Conservation (phyloP, 176 grass and related monocot genomes). For the Zoysia pacifica region DNA sequence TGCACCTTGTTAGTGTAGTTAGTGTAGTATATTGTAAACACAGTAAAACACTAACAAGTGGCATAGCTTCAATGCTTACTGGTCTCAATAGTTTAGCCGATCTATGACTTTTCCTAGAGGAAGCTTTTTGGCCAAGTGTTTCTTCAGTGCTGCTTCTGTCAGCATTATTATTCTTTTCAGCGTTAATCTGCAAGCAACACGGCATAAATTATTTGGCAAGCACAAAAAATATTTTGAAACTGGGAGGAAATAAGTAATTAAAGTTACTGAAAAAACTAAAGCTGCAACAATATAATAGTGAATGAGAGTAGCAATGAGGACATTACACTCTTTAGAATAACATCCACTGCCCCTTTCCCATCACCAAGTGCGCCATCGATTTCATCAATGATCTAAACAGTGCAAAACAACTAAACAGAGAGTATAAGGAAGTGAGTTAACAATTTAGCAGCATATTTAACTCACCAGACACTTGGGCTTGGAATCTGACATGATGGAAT, state of each 20-base stretch:
- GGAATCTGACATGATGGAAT: constrained; percentile 91
- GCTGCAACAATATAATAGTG: neutral
- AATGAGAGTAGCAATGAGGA: neutral
- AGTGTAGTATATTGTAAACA: constrained; percentile 17
- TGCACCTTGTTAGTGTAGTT: constrained; percentile 28
- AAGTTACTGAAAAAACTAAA: constrained; percentile 4
- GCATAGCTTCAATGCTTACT: constrained; percentile 53
- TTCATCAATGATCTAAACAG: constrained; percentile 89
- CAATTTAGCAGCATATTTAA: constrained; percentile 31
- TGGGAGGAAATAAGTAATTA: constrained; percentile 6
- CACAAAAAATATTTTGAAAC: neutral
- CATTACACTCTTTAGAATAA: constrained; percentile 93
- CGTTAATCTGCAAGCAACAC: constrained; percentile 58
- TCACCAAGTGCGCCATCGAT: constrained; percentile 97
- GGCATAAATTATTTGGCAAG: constrained; percentile 4
- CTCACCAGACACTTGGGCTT: constrained; percentile 97
- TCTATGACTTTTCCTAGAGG: constrained; percentile 72
- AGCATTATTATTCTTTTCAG: constrained; percentile 69
- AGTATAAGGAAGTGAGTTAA: constrained; percentile 1
- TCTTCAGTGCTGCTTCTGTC: constrained; percentile 56
- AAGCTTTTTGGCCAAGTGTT: constrained; percentile 53
- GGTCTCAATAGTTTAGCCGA: constrained; percentile 67
- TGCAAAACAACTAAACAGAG: constrained; percentile 37
- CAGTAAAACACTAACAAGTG: constrained; percentile 19
- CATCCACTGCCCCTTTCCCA: constrained; percentile 88